These are phyloP conservation scores for Xylaria sp. DNA, from an alignment of 2,329 filamentous ascomycete species.

Conservation along the genomic window DNA sequence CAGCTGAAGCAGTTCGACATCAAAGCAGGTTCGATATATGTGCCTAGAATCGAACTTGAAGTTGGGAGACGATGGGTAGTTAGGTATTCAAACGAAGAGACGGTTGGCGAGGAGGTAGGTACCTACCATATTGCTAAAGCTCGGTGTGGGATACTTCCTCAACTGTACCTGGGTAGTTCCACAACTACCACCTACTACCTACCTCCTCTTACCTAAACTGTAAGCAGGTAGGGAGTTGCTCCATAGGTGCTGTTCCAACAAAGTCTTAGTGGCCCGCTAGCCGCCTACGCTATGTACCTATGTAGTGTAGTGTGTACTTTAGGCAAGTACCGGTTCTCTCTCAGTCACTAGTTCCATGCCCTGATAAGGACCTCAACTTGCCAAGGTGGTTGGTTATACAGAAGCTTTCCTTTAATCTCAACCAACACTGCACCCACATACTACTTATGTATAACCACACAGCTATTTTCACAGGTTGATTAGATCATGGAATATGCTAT, in stretches of 20 bases:
- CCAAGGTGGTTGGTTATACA: no score
- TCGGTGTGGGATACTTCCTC: slow-evolving; percentile 15
- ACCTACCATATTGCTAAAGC: background rate
- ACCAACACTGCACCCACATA: no score
- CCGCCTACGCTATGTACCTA: slow-evolving; percentile 31
- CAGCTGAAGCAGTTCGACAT: background rate
- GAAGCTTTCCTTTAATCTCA: no score
- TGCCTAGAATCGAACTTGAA: slow-evolving; percentile 1
- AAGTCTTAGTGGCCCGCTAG: slow-evolving; percentile 37
- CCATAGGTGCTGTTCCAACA: background rate
- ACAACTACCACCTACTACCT: no score
- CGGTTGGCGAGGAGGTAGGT: background rate
- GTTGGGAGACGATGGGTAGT: background rate
- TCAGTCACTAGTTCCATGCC: background rate
- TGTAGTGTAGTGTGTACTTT: background rate
- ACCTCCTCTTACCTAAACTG: background rate
- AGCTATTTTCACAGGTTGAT: no score
- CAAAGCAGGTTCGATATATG: slow-evolving; percentile 6
- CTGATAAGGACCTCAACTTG: no score
- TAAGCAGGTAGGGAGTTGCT: background rate
- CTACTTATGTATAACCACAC: no score
- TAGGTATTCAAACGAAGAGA: slow-evolving; percentile 3
- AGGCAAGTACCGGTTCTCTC: background rate
- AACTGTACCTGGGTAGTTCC: no score
- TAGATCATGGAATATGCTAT: no score